Conservation (phyloP, 1,139 yeast genomes). For the Scheffersomyces segobiensis region DNA sequence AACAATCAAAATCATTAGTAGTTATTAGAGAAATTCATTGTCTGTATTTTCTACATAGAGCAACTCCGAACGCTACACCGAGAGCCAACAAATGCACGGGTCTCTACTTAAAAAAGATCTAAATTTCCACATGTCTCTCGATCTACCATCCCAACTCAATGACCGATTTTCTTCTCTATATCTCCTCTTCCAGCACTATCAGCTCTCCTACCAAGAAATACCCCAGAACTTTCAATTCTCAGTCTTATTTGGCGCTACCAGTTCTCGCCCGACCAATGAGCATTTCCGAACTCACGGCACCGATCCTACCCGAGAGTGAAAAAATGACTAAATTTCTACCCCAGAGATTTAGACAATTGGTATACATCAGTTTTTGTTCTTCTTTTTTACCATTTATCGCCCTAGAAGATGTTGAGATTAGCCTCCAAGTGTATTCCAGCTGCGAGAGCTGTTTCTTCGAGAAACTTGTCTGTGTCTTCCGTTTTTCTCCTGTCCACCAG, state of each 20-base stretch:
- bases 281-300: conserved; percentile 7
- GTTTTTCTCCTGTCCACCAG: conserved; percentile 43
- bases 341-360: not conserved
- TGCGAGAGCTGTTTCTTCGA: conserved; percentile 18
- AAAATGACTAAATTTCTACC: not conserved
- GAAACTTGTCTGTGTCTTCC: conserved; percentile 30
- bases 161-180: not conserved
- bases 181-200: not conserved
- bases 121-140: not conserved
- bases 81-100: not conserved
- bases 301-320: conserved; percentile 1
- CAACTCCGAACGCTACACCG: not conserved
- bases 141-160: not conserved
- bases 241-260: not conserved
- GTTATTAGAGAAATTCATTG: too few species aligned
- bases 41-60: not conserved
- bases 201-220: not conserved
- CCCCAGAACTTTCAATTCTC: not conserved
- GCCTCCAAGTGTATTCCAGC: conserved; percentile 12
- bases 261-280: conserved; percentile 4
- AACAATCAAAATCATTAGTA: too few species aligned
- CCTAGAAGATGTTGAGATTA: conserved; percentile 30
- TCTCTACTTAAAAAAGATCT: not conserved
- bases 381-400: not conserved
- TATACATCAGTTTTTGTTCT: not conserved